Evolutionary conservation across 2,329 filamentous ascomycete genomes (phyloP).

Genomic region (Tolypocladium ophioglossoides): DNA sequence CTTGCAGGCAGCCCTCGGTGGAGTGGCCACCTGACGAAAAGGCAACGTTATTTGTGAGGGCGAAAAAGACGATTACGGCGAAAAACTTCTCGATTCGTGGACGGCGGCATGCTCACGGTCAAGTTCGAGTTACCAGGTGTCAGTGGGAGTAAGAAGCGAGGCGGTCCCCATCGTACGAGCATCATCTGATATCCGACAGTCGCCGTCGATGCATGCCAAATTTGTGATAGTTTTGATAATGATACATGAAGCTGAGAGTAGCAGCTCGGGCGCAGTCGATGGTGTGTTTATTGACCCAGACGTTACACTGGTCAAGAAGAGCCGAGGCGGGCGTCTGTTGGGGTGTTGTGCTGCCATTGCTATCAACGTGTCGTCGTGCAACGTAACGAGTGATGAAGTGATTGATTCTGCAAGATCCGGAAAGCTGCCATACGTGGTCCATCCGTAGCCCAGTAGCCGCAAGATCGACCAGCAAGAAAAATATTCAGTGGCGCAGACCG

Average conservation of each 20-base stretch:
- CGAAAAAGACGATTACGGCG: conserved; percentile 20
- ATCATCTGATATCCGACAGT: conserved; percentile 13
- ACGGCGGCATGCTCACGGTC: conserved; percentile 21
- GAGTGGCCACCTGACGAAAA: background rate
- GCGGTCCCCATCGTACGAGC: conserved; percentile 5
- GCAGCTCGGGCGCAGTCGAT: conserved; percentile 18
- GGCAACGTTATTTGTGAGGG: conserved; percentile 6
- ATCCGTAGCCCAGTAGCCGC: conserved; percentile 25
- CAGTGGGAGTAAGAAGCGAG: conserved; percentile 14
- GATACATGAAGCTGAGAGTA: conserved; percentile 20
- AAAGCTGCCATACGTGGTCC: conserved; percentile 27
- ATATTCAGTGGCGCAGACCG: conserved; percentile 20
- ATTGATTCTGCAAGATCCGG: conserved; percentile 29
- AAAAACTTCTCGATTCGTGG: conserved; percentile 15
- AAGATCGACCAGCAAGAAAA: conserved; percentile 26
- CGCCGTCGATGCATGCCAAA: conserved; percentile 15
- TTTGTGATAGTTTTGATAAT: conserved; percentile 12
- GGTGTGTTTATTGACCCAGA: conserved; percentile 20
- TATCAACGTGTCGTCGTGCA: conserved; percentile 26
- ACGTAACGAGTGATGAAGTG: conserved; percentile 26
- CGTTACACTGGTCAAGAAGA: conserved; percentile 20
- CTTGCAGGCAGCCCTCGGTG: background rate
- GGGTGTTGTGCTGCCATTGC: conserved; percentile 22
- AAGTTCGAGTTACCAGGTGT: conserved; percentile 17
- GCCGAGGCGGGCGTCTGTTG: conserved; percentile 23